phyloP scores from a whole-genome alignment of 139 green algal species.

The Chlamydomonas applanata region DNA sequence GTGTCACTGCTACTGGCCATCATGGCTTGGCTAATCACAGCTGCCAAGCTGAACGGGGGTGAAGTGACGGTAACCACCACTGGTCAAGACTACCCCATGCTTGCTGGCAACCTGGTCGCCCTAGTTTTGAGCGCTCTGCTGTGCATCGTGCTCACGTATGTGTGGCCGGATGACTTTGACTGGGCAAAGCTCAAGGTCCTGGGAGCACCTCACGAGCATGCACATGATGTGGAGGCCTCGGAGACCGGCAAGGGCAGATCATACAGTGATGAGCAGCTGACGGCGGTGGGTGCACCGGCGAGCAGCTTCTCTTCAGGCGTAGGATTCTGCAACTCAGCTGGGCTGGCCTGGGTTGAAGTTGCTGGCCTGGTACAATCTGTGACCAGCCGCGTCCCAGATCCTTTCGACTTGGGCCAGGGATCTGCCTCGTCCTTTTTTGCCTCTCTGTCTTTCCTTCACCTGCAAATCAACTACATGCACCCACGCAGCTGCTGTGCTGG shows the following conservation, averaged over 20 bases:
- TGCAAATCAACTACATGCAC: no score
- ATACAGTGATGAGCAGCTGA: not conserved
- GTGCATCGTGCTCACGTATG: conserved; percentile 39
- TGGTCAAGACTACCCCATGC: conserved; percentile 68
- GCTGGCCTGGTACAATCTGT: no score
- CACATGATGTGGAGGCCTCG: no score
- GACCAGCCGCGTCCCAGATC: no score
- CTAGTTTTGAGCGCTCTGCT: conserved; percentile 54
- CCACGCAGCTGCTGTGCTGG: conserved; percentile 9
- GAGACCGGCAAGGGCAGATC: no score
- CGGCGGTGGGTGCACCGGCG: no score
- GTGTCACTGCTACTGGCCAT: conserved; percentile 44
- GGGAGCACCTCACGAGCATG: no score
- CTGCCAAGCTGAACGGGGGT: conserved; percentile 25
- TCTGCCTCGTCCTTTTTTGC: no score
- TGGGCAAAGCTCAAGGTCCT: conserved; percentile 29
- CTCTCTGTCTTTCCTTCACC: no score
- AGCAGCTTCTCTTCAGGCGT: not conserved
- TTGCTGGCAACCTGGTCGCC: conserved; percentile 66
- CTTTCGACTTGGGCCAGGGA: no score
- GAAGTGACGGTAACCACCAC: conserved; percentile 48
- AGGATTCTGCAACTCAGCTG: no score
- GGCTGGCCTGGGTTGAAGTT: no score
- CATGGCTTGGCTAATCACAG: conserved; percentile 51
- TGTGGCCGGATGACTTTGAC: conserved; percentile 37